These are phyloP conservation scores for Solanum bulbocastanum DNA, from an alignment of 257 asterid species.

Conservation along the genomic window DNA sequence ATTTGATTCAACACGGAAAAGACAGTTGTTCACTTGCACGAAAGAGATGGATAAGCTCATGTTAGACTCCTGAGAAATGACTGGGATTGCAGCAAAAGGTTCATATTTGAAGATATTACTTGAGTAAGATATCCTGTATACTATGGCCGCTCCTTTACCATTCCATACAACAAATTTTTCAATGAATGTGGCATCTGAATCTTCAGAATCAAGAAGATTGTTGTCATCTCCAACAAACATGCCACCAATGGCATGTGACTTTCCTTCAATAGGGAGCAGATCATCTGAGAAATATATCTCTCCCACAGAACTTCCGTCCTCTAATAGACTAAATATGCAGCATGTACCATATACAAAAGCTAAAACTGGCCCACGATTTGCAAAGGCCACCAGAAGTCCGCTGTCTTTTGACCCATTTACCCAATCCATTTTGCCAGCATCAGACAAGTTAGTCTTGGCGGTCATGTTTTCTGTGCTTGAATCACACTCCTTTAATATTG, in stretches of 20 bases:
- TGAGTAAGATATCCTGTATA: conserved; percentile 56
- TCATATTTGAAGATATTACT: conserved; percentile 38
- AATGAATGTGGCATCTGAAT: conserved; percentile 25
- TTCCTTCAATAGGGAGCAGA: conserved; percentile 48
- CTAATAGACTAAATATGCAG: conserved; percentile 65
- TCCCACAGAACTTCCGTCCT: conserved; percentile 47
- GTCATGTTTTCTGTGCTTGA: conserved; percentile 28
- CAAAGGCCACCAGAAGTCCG: conserved; percentile 45
- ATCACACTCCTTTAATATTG: conserved; percentile 46
- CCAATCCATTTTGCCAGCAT: conserved; percentile 40
- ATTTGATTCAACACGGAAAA: conserved; percentile 61
- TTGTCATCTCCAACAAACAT: conserved; percentile 41
- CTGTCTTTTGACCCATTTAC: conserved; percentile 33
- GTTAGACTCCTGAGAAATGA: conserved; percentile 28
- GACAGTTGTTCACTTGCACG: conserved; percentile 31
- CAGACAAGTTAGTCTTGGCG: conserved; percentile 22
- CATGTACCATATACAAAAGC: conserved; percentile 59
- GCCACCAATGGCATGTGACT: conserved; percentile 49
- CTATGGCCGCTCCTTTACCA: conserved; percentile 49
- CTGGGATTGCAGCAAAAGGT: conserved; percentile 43
- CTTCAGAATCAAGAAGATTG: conserved; percentile 7
- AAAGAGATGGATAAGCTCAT: conserved; percentile 36
- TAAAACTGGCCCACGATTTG: conserved; percentile 40
- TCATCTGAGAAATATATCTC: conserved; percentile 45
- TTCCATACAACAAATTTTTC: conserved; percentile 69